Evolutionary conservation across 352 stramenopile genomes (phyloP).

Genomic region (Globisporangium paddicum): DNA sequence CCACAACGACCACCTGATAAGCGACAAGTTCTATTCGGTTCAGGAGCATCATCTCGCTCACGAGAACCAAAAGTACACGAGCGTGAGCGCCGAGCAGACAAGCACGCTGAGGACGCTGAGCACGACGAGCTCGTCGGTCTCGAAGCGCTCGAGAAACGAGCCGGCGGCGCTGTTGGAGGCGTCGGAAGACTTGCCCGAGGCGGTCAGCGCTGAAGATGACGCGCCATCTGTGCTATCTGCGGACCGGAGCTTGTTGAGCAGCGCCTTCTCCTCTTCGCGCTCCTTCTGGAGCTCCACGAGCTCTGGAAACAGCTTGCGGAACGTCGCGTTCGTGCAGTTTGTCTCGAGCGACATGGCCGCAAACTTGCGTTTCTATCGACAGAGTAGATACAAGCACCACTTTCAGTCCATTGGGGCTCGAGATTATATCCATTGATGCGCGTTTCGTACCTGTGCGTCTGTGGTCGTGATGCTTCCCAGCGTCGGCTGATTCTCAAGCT

Average conservation of each 20-base stretch:
- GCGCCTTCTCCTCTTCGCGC: slow-evolving; percentile 40
- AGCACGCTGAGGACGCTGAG: slow-evolving; percentile 13
- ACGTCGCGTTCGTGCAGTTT: slow-evolving; percentile 78
- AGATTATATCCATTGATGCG: not conserved
- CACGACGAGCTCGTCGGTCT: slow-evolving; percentile 16
- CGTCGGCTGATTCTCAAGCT: slow-evolving; percentile 80
- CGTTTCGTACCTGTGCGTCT: slow-evolving; percentile 43
- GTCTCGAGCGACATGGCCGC: slow-evolving; percentile 71
- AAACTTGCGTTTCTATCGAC: slow-evolving; percentile 72
- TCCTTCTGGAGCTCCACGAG: slow-evolving; percentile 74
- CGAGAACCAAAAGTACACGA: slow-evolving; percentile 15
- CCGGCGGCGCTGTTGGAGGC: not conserved
- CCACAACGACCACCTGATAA: not conserved
- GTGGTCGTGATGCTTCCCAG: slow-evolving; percentile 87
- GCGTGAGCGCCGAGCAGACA: slow-evolving; percentile 16
- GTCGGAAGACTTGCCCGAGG: not conserved
- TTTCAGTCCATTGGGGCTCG: not conserved
- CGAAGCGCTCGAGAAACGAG: slow-evolving; percentile 12
- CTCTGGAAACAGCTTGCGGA: slow-evolving; percentile 88
- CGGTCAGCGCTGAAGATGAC: not conserved
- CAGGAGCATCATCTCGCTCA: not conserved
- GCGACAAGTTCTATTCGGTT: slow-evolving; percentile 2
- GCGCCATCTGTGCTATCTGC: not conserved
- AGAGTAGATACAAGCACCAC: not conserved
- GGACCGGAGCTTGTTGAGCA: slow-evolving; percentile 23